phyloP scores from a whole-genome alignment of 257 asterid species.

The Capsicum pubescens region DNA sequence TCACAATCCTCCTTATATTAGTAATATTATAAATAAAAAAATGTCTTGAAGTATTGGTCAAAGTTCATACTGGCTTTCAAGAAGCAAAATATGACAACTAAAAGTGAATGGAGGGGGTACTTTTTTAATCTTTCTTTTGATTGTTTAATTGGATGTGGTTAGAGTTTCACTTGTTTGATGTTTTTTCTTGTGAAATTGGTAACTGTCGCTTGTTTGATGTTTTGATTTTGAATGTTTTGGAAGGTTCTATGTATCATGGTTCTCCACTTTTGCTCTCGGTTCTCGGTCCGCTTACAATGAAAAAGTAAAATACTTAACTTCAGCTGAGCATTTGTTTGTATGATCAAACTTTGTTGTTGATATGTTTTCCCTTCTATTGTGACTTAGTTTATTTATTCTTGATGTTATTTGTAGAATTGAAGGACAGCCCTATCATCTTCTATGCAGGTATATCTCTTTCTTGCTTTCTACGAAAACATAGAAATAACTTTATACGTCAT shows the following conservation, averaged over 20 bases:
- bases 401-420: conserved; percentile 49
- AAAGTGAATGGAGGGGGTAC: neutral
- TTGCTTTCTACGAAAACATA: conserved; percentile 19
- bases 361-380: neutral
- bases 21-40: neutral
- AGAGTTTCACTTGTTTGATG: neutral
- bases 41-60: neutral
- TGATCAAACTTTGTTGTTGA: neutral
- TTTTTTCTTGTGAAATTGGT: neutral
- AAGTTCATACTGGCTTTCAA: neutral
- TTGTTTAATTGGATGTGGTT: neutral
- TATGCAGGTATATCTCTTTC: conserved; percentile 69
- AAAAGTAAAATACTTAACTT: conserved; percentile 48
- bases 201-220: neutral
- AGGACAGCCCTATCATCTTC: conserved; percentile 64
- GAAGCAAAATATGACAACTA: neutral
- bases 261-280: conserved; percentile 80
- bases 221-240: conserved; percentile 28
- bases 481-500: neutral
- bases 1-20: neutral
- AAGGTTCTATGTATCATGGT: conserved; percentile 98
- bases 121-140: neutral
- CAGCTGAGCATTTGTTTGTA: conserved; percentile 20
- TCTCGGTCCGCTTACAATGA: conserved; percentile 81
- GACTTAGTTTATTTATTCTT: neutral